Conservation (phyloP, 345 rosid genomes). For the Syzygium aqueum region DNA sequence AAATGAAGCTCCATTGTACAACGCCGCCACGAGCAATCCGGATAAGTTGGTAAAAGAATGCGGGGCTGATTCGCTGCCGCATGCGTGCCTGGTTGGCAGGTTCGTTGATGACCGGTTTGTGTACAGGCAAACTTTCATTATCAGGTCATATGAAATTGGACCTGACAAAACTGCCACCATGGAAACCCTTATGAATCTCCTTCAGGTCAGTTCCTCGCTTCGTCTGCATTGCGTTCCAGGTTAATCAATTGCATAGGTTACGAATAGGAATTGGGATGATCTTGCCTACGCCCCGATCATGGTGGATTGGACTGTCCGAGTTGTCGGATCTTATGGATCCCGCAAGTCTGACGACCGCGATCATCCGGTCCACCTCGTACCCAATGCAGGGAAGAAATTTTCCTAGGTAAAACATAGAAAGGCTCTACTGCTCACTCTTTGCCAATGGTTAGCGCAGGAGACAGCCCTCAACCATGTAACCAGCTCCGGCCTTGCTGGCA, state of each 20-base stretch:
- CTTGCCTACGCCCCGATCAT: not conserved
- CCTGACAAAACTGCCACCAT: conserved; percentile 66
- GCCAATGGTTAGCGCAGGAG: conserved; percentile 25
- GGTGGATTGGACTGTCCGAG: not conserved
- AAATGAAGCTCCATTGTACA: not conserved
- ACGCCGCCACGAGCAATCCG: not conserved
- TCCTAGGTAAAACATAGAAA: not conserved
- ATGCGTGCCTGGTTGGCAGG: conserved; percentile 32
- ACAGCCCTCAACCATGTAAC: conserved; percentile 59
- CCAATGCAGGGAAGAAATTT: not conserved
- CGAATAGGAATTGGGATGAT: not conserved
- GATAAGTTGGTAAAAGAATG: not conserved
- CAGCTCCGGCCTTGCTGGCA: conserved; percentile 49
- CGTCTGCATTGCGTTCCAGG: not conserved
- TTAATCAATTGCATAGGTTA: not conserved
- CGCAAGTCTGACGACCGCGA: not conserved
- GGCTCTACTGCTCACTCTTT: not conserved
- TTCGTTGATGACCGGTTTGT: conserved; percentile 44
- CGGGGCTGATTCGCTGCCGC: conserved; percentile 4
- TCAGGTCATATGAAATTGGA: conserved; percentile 64
- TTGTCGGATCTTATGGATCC: not conserved
- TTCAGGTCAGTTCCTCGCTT: conserved; percentile 27
- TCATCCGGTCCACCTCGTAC: not conserved
- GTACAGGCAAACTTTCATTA: conserved; percentile 45
- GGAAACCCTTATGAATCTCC: conserved; percentile 65